Evolutionary conservation across 257 asterid genomes (phyloP).

Genomic region (Solanum commersonii): DNA sequence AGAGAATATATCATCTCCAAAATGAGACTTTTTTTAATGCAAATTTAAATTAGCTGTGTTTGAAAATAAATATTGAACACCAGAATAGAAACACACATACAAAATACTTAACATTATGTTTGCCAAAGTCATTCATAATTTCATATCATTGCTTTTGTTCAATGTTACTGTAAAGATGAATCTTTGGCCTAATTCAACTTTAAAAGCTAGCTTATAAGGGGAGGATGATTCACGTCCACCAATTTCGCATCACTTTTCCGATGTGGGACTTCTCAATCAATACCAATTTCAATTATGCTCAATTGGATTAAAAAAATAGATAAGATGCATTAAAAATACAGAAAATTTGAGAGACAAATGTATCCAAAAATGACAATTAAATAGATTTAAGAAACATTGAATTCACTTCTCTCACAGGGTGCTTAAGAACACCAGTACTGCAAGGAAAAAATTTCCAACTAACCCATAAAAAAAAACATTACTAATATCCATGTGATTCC

Average conservation of each 20-base stretch:
- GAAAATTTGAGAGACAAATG: background rate
- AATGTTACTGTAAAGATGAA: background rate
- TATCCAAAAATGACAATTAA: background rate
- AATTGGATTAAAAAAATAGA: background rate
- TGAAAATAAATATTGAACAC: background rate
- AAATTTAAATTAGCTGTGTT: background rate
- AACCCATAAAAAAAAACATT: background rate
- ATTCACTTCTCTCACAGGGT: constrained; percentile 10
- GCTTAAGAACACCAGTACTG: constrained; percentile 17
- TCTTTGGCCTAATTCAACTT: background rate
- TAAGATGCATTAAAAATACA: background rate
- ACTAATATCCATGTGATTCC: background rate
- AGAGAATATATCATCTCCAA: background rate
- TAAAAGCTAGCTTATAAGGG: background rate
- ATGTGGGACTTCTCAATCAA: background rate
- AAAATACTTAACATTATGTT: too few relatives aligned
- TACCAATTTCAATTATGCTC: background rate
- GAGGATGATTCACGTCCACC: background rate
- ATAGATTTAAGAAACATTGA: background rate
- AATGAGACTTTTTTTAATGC: rapidly evolving
- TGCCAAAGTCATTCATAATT: background rate
- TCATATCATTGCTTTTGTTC: background rate
- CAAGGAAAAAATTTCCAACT: constrained; percentile 10
- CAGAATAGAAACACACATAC: background rate
- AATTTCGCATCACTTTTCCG: background rate